phyloP scores from a whole-genome alignment of 768 basidiomycete genomes.

The Mycena chlorophos region DNA sequence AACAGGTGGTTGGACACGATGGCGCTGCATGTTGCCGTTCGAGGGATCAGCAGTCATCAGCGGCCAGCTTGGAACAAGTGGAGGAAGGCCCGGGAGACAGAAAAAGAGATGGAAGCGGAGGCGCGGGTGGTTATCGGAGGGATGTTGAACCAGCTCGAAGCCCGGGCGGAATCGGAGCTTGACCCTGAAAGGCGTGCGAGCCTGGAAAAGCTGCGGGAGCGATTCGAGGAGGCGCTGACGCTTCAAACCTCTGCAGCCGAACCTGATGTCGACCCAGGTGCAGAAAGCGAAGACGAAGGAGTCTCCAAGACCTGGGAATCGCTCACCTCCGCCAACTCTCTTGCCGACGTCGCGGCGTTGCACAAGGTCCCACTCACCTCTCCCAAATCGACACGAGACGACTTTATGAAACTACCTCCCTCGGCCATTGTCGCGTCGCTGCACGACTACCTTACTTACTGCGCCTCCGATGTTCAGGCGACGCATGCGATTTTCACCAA shows the following conservation, averaged over 20 bases:
- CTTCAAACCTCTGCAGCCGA: slow-evolving; percentile 6
- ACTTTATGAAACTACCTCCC: slow-evolving; percentile 72
- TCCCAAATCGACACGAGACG: slow-evolving; percentile 48
- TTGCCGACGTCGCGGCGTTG: slow-evolving; percentile 87
- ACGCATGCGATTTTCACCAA: slow-evolving; percentile 80
- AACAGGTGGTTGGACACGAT: slow-evolving; percentile 93
- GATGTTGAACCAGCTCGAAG: slow-evolving; percentile 42
- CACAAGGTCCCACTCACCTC: slow-evolving; percentile 40
- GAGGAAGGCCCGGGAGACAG: slow-evolving; percentile 65
- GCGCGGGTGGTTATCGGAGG: slow-evolving; percentile 58
- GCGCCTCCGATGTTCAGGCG: slow-evolving; percentile 78
- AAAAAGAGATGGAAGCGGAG: slow-evolving; percentile 57
- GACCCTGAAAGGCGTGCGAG: slow-evolving; percentile 49
- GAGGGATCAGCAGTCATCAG: slow-evolving; percentile 93
- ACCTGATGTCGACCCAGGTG: slow-evolving; percentile 34
- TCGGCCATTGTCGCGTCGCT: slow-evolving; percentile 64
- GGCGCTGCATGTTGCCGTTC: slow-evolving; percentile 90
- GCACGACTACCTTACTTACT: slow-evolving; percentile 79
- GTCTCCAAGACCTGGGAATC: slow-evolving; percentile 77
- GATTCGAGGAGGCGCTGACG: slow-evolving; percentile 29
- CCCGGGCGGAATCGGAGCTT: slow-evolving; percentile 48
- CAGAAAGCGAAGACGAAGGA: slow-evolving; percentile 30
- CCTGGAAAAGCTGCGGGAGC: slow-evolving; percentile 42
- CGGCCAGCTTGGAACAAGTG: slow-evolving; percentile 91
- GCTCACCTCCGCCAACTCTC: slow-evolving; percentile 86